Conservation (phyloP, 2,329 filamentous ascomycete species). For the Aspergillus sojae region DNA sequence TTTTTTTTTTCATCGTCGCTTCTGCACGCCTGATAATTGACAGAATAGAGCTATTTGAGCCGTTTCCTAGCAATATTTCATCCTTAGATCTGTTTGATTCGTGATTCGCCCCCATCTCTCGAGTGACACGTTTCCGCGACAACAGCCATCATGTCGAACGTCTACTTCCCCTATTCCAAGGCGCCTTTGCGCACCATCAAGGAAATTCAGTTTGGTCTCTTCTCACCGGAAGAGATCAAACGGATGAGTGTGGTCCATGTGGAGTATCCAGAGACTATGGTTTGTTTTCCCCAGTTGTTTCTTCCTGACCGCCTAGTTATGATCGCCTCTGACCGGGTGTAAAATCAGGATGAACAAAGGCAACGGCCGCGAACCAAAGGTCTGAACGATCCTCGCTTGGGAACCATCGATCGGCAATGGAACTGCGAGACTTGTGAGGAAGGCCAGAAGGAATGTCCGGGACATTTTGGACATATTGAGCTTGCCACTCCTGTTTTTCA, state of each 20-base stretch:
- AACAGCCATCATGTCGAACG: conserved; percentile 78
- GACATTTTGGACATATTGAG: conserved; percentile 98
- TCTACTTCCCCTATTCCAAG: conserved; percentile 86
- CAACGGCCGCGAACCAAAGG: conserved; percentile 87
- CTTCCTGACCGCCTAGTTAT: conserved; percentile 6
- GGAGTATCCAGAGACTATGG: conserved; percentile 98
- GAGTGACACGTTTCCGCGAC: conserved; percentile 22
- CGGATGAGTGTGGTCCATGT: conserved; percentile 97
- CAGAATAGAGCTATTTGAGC: conserved; percentile 8
- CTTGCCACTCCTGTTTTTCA: conserved; percentile 96
- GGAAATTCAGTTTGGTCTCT: conserved; percentile 98
- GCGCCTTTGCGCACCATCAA: conserved; percentile 96
- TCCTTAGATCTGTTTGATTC: conserved; percentile 7
- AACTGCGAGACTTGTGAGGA: conserved; percentile 96
- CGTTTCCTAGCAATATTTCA: conserved; percentile 14
- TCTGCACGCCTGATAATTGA: conserved; percentile 16
- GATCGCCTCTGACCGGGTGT: conserved; percentile 22
- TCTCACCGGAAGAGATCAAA: conserved; percentile 98
- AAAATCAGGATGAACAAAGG: conserved; percentile 75
- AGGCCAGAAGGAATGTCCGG: conserved; percentile 92
- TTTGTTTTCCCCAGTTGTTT: conserved; percentile 35
- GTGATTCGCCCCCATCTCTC: conserved; percentile 15
- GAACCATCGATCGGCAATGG: conserved; percentile 93
- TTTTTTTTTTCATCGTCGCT: conserved; percentile 37
- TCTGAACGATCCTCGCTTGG: conserved; percentile 92